Evolutionary conservation across 225 moss, liverwort and hornwort species (phyloP), one percentile per base, ranked within the genome.

Genomic region (Pseudisothecium myosuroides): DNA sequence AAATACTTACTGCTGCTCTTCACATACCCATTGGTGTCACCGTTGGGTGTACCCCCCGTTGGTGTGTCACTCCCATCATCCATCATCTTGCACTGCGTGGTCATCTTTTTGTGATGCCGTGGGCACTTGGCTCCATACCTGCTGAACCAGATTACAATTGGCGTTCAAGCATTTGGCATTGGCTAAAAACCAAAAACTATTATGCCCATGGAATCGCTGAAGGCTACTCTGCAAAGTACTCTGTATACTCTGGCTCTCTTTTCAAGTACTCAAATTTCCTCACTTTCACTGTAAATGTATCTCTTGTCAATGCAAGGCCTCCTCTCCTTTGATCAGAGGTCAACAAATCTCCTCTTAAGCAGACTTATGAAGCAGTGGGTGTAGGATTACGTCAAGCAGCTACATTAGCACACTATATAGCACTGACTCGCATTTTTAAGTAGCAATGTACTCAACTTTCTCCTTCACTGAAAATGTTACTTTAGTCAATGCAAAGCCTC

Each of bases 91-190:
- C 79, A 79, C 11, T 88, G 90, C 47, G 92, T 92, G 32, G 91
- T 94, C 95, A 95, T 96, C 87, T 92, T 95, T 76, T 92, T 92
- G 79, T 92, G 92, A 87, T 96, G 95, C 27, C 89, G 94, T 7
- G 93, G 96, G 73, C 96, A 96, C 83, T 92, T 92, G 77, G 80
- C 88, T 92, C 72, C 79, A 79, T 79, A 79, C 79, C 79, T 79
- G 58, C 39, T 65, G 52, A 78, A 78, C 41, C n/a, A 32, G 55
- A 55, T 65, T 24, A 55, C 65, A 78, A 82, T 64, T 80, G 56
- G 23, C 79, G 61, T 63, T 84, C 60, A 60, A 67, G 76, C 24
- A 83, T 60, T 76, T 39, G 60, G 74, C 24, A 66, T 67, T 68
- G 39, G 41, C 28, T 45, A 36, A 58, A 36, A 45, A 72, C 2